Base-by-base conservation (phyloP, 441 rosid species). In the Erysimum cheiri region DNA sequence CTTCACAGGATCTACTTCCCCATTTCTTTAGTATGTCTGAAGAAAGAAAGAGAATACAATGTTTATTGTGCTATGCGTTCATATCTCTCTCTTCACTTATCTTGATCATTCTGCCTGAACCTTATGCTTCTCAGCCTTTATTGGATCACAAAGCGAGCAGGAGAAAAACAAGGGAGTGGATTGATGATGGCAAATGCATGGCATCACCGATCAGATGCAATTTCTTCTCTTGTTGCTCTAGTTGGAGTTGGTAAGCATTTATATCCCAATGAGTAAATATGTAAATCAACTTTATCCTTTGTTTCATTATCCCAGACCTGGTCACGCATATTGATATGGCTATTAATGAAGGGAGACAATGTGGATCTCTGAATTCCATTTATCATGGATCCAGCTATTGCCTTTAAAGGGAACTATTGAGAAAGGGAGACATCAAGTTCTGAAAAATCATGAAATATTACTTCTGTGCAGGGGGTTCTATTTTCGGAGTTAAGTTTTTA, bases 171-270 rank as follows among this genome's bases (percentile, higher is more conserved):
- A 70, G 96, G 96, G 44, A 94, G 99, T 82, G 94, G 91, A 52
- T 80, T 94, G 64, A 94, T 94, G 99, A 94, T 84, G 80, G 99
- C 99, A 70, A 94, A 92, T 83, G 99, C 99, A 54, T 94, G 99
- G 99, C 99, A 94, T 82, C 99, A 92, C 81, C 97, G 98, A 40
- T 87, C 90, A 31, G 96, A 94, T 87, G 99, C 98, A 14, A 77
- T 94, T 73, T 94, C 99, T 37, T 94, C 98, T 47, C 61, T 94
- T 37, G 92, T 94, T 78, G 94, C 98, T 44, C 90, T 94, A 50
- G 73, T 94, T 73, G 99, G 99, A 62, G 95, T 88, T 80, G 99
- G 99, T 92, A 86, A 84, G 86, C 70, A 63, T 29, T 58, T 61
- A 15, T 29, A 60, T 11, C 59, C 26, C 26, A 28, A 33, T 33